phyloP scores from a whole-genome alignment of 176 grass and related monocot genomes.

The Carex myosuroides region DNA sequence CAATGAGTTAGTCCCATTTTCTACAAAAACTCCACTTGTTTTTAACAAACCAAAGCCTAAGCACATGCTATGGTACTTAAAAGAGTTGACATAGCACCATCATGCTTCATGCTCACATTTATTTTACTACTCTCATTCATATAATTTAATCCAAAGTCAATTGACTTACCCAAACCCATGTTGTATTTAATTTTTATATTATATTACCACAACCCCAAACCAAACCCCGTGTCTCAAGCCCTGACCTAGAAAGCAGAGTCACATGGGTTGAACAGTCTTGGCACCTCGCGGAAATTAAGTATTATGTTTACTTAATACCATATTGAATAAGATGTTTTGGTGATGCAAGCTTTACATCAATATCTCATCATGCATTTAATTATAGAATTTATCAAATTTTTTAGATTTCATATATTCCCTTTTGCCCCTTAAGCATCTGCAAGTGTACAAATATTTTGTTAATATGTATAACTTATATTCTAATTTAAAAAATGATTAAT shows the following conservation, averaged over 20 bases:
- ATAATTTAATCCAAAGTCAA: slow-evolving; percentile 19
- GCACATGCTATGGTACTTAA: slow-evolving; percentile 24
- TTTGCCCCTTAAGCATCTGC: neutral
- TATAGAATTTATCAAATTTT: neutral
- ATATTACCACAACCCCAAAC: neutral
- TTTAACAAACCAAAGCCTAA: slow-evolving; percentile 26
- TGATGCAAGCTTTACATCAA: slow-evolving; percentile 26
- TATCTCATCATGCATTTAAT: neutral
- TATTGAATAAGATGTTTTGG: neutral
- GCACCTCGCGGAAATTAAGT: neutral
- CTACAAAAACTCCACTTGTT: neutral
- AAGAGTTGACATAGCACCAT: slow-evolving; percentile 8
- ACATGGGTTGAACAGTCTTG: slow-evolving; percentile 9
- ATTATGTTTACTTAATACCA: neutral
- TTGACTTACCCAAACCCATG: slow-evolving; percentile 12
- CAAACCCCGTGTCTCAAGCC: neutral
- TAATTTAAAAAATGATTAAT: neutral
- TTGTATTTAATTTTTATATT: neutral
- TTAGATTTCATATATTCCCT: neutral
- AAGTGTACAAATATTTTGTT: neutral
- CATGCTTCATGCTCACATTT: slow-evolving; percentile 10
- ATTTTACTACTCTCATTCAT: slow-evolving; percentile 1
- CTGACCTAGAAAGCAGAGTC: slow-evolving; percentile 18
- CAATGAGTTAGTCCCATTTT: neutral
- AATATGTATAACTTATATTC: neutral